Evolutionary conservation across 805 yeast genomes (phyloP).

Genomic region (Tanozyma kutaoensis): DNA sequence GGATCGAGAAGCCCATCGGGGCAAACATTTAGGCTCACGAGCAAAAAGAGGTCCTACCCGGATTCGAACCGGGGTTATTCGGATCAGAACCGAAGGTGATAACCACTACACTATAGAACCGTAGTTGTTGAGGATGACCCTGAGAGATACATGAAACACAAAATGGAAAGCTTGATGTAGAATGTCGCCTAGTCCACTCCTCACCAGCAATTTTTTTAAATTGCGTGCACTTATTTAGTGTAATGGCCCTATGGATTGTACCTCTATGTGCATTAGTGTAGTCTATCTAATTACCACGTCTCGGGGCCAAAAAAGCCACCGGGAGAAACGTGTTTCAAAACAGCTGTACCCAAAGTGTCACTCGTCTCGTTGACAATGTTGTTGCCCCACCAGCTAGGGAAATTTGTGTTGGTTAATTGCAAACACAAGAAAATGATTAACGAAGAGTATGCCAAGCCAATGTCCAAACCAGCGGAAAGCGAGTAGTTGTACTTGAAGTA

Average conservation of each 20-base stretch:
- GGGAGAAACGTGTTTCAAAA: slow-evolving; percentile 11
- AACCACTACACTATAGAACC: slow-evolving; percentile 62
- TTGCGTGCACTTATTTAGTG: no score
- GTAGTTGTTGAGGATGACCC: no score
- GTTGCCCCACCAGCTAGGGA: slow-evolving; percentile 58
- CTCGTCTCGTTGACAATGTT: slow-evolving; percentile 24
- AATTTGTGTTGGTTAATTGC: slow-evolving; percentile 7
- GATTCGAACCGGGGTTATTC: slow-evolving; percentile 76
- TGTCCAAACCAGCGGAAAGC: slow-evolving; percentile 31
- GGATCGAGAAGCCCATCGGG: no score
- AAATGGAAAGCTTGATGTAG: no score
- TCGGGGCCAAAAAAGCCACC: slow-evolving; percentile 37
- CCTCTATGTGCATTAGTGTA: no score
- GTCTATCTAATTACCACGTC: slow-evolving; percentile 38
- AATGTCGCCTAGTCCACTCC: no score
- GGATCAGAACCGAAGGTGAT: slow-evolving; percentile 76
- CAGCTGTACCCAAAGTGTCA: slow-evolving; percentile 21
- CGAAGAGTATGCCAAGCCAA: slow-evolving; percentile 28
- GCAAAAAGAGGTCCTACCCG: slow-evolving; percentile 82
- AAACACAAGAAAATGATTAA: slow-evolving; percentile 24
- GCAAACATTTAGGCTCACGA: no score
- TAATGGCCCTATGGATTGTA: no score
- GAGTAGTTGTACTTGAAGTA: slow-evolving; percentile 31
- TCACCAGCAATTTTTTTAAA: no score
- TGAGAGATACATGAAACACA: no score